Conservation (phyloP, 2,329 filamentous ascomycete genomes). For the Botrytis fabae region DNA sequence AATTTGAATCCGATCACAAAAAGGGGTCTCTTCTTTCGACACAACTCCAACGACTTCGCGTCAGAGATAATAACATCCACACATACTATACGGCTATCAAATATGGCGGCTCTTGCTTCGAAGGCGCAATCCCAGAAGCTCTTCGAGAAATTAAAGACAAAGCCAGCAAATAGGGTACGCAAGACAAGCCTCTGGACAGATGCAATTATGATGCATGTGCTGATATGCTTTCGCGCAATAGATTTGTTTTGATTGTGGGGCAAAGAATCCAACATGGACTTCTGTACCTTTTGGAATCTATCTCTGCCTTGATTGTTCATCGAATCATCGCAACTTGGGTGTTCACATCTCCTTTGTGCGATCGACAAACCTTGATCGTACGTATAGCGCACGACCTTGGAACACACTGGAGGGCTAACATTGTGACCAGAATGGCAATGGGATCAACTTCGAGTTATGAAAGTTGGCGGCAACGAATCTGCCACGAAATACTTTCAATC, state of each 20-base stretch:
- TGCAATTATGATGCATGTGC: conserved; percentile 20
- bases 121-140: conserved; percentile 96
- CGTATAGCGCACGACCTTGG: conserved; percentile 44
- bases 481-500: conserved; percentile 98
- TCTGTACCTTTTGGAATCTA: conserved; percentile 97
- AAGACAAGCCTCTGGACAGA: conserved; percentile 38
- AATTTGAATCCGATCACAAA: conserved; percentile 12
- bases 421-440: conserved; percentile 82
- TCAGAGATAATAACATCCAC: conserved; percentile 7
- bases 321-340: conserved; percentile 94
- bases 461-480: conserved; percentile 96
- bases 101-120: conserved; percentile 68
- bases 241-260: conserved; percentile 98
- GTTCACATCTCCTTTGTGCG: conserved; percentile 99
- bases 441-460: conserved; percentile 96
- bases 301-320: conserved; percentile 95
- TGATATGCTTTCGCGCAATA: conserved; percentile 43
- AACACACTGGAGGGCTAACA: conserved; percentile 31
- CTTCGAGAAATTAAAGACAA: conserved; percentile 95
- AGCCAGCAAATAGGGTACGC: conserved; percentile 86
- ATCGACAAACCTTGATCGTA: conserved; percentile 98
- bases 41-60: not conserved
- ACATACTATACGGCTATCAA: conserved; percentile 38
- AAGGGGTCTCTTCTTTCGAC: conserved; percentile 23
- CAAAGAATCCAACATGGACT: conserved; percentile 98